These are phyloP conservation scores for Wickerhamomyces pijperi DNA, from an alignment of 805 yeast species.

Conservation along the genomic window DNA sequence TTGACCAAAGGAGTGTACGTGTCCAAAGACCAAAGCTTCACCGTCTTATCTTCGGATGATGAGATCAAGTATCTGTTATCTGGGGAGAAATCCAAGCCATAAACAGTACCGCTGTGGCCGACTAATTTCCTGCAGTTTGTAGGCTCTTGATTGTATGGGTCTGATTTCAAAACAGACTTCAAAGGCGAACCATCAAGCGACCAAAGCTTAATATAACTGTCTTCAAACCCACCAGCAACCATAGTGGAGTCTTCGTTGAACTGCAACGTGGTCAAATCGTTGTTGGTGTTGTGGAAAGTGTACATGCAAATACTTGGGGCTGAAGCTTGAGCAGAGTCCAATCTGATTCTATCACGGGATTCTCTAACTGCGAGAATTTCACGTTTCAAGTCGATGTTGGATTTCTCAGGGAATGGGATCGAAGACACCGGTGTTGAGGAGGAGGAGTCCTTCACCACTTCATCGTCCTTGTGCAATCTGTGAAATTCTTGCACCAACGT, in stretches of 20 bases:
- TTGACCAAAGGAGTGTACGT: conserved; percentile 81
- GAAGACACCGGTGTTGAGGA: conserved; percentile 67
- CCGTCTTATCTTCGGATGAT: conserved; percentile 86
- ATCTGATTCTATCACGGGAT: conserved; percentile 59
- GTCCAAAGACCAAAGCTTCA: conserved; percentile 87
- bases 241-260: conserved; percentile 81
- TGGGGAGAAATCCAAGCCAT: conserved; percentile 83
- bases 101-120: conserved; percentile 93
- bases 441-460: conserved; percentile 21
- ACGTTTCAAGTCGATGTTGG: conserved; percentile 67
- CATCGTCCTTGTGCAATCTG: conserved; percentile 27
- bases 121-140: conserved; percentile 41
- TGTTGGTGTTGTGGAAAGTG: conserved; percentile 91
- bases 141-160: conserved; percentile 28
- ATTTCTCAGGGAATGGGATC: conserved; percentile 79
- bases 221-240: conserved; percentile 92
- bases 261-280: conserved; percentile 74
- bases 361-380: conserved; percentile 76
- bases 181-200: conserved; percentile 85
- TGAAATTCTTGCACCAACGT: conserved; percentile 58
- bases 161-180: conserved; percentile 46
- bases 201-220: conserved; percentile 86
- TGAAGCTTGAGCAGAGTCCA: conserved; percentile 64
- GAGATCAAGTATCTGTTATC: conserved; percentile 75
- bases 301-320: conserved; percentile 96